Conservation (phyloP, 2,329 filamentous ascomycete genomes). For the Parascedosporium putredinis region DNA sequence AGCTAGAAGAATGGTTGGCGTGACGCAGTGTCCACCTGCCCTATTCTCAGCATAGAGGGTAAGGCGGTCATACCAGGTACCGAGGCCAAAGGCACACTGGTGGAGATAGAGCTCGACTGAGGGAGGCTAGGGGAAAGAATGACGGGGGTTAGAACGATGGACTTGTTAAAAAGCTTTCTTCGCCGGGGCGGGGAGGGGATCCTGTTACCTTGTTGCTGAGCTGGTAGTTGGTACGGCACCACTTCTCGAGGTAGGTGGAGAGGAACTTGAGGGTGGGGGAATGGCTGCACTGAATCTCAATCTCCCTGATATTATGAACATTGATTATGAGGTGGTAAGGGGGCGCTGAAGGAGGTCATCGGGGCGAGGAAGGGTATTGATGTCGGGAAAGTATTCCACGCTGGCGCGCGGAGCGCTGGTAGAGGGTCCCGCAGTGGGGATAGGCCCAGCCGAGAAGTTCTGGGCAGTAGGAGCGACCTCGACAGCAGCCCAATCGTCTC, state of each 20-base stretch:
- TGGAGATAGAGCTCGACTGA: conserved; percentile 29
- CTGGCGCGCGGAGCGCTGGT: background rate
- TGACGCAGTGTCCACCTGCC: conserved; percentile 23
- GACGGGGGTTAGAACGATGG: no score
- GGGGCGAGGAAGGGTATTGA: conserved; percentile 30
- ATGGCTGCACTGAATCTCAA: conserved; percentile 38
- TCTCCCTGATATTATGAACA: conserved; percentile 16
- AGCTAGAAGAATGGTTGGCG: conserved; percentile 31
- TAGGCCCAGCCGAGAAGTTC: conserved; percentile 19
- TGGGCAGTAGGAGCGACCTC: conserved; percentile 18
- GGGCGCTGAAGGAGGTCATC: conserved; percentile 35
- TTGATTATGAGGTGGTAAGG: conserved; percentile 36
- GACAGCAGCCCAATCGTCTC: conserved; percentile 36
- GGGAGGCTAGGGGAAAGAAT: no score
- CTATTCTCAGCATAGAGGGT: conserved; percentile 25
- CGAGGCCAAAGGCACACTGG: conserved; percentile 33
- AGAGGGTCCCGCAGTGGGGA: background rate
- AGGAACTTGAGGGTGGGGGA: conserved; percentile 33
- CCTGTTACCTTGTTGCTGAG: conserved; percentile 24
- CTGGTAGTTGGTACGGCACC: conserved; percentile 33
- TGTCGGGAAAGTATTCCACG: conserved; percentile 29
- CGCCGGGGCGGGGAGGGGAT: conserved; percentile 14
- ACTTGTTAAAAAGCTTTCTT: no score
- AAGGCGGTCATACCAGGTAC: conserved; percentile 32
- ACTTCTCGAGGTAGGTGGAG: conserved; percentile 34